Evolutionary conservation across 2,329 filamentous ascomycete species (phyloP).

Genomic region (Penicillium sp.): DNA sequence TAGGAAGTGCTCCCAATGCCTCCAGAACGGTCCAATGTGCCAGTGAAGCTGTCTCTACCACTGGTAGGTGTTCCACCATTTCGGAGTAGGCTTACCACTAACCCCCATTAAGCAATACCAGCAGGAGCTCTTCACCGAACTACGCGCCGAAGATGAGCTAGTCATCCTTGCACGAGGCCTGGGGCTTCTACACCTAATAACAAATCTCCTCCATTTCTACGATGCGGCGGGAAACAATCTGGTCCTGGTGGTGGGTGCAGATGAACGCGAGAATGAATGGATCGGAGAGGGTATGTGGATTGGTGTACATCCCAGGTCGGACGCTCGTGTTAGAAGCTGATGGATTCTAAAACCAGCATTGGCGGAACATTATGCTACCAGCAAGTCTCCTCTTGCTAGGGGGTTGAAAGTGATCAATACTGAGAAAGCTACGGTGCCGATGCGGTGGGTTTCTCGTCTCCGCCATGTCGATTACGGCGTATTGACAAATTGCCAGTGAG

Average conservation of each 20-base stretch:
- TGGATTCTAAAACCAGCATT: conserved; percentile 54
- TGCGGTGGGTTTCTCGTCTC: conserved; percentile 46
- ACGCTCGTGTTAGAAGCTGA: conserved; percentile 12
- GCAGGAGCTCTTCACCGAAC: conserved; percentile 89
- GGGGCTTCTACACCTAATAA: conserved; percentile 85
- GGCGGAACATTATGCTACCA: conserved; percentile 92
- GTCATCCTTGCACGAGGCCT: conserved; percentile 89
- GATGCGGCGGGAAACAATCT: conserved; percentile 94
- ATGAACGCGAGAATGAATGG: conserved; percentile 93
- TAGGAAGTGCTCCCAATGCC: conserved; percentile 41
- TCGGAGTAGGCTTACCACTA: conserved; percentile 13
- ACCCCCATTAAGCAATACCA: conserved; percentile 67
- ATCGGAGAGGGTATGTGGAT: conserved; percentile 70
- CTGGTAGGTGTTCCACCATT: conserved; percentile 45
- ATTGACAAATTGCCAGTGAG: conserved; percentile 56
- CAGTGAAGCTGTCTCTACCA: conserved; percentile 64
- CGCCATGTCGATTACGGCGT: not conserved
- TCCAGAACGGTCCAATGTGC: conserved; percentile 44
- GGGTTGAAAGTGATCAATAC: conserved; percentile 93
- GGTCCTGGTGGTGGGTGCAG: conserved; percentile 82
- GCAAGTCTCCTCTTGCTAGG: conserved; percentile 74
- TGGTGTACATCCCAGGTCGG: not conserved
- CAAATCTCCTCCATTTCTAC: conserved; percentile 95
- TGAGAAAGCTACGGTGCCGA: conserved; percentile 81
- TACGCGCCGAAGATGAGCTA: conserved; percentile 87